Conservation (phyloP, 2,329 filamentous ascomycete species). For the Arthrobotrys pseudoclavata region DNA sequence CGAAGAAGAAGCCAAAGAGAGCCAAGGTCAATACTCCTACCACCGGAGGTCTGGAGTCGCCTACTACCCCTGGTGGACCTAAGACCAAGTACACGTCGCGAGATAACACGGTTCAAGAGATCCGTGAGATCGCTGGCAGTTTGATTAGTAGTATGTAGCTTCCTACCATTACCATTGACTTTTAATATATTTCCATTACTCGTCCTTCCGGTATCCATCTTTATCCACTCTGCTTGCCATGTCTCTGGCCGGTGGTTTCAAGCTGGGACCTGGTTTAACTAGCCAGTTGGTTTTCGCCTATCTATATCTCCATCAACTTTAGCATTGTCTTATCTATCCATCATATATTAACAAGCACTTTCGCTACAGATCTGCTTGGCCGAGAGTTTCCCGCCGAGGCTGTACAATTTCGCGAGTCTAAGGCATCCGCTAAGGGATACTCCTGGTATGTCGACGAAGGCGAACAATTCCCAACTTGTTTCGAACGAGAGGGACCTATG, state of each 20-base stretch:
- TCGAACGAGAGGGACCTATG: slow-evolving; percentile 57
- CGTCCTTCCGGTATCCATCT: not conserved
- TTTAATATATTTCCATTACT: not conserved
- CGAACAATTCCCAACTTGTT: slow-evolving; percentile 51
- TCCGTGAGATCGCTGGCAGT: slow-evolving; percentile 53
- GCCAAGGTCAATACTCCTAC: slow-evolving; percentile 50
- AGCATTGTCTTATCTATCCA: not conserved
- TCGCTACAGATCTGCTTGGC: slow-evolving; percentile 42
- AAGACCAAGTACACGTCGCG: slow-evolving; percentile 59
- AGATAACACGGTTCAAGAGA: slow-evolving; percentile 58
- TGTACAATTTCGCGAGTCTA: slow-evolving; percentile 51
- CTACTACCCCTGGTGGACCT: slow-evolving; percentile 37
- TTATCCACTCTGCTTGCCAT: not conserved
- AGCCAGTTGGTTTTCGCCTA: slow-evolving; percentile 17
- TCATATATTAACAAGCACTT: not conserved
- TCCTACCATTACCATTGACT: not conserved
- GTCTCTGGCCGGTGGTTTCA: slow-evolving; percentile 30
- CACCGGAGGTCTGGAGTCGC: slow-evolving; percentile 49
- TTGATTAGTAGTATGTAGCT: slow-evolving; percentile 53
- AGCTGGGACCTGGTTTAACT: not conserved
- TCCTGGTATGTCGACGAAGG: slow-evolving; percentile 59
- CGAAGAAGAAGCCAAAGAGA: slow-evolving; percentile 58
- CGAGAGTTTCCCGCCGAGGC: slow-evolving; percentile 58
- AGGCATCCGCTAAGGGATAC: slow-evolving; percentile 55
- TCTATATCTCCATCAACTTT: not conserved